phyloP scores from a whole-genome alignment of 352 stramenopile genomes.

The Pythium plurisporium region DNA sequence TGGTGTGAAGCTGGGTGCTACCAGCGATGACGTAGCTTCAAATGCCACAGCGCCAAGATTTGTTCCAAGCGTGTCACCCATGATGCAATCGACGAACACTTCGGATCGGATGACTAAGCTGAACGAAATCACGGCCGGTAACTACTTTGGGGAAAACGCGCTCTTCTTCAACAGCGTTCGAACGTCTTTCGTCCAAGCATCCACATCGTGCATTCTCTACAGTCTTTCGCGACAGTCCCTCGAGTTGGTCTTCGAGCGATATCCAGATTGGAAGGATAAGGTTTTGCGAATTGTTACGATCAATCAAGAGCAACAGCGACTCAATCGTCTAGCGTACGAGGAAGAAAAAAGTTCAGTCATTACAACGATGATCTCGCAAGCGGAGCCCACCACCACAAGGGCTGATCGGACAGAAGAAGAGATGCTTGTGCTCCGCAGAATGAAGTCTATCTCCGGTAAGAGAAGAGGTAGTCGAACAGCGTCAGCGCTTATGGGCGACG shows the following conservation, averaged over 20 bases:
- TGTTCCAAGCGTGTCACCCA: not conserved
- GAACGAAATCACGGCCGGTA: slow-evolving; percentile 43
- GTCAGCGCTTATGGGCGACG: not conserved
- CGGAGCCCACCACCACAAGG: slow-evolving; percentile 29
- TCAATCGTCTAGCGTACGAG: slow-evolving; percentile 29
- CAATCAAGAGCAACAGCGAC: slow-evolving; percentile 45
- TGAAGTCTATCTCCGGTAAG: slow-evolving; percentile 19
- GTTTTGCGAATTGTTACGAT: slow-evolving; percentile 59
- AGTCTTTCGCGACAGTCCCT: slow-evolving; percentile 59
- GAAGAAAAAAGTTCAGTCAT: slow-evolving; percentile 38
- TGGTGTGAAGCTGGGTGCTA: not conserved
- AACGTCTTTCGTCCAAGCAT: slow-evolving; percentile 46
- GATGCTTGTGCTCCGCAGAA: slow-evolving; percentile 28
- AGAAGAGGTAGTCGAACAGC: slow-evolving; percentile 14
- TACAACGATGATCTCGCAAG: slow-evolving; percentile 23
- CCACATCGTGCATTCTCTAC: slow-evolving; percentile 70
- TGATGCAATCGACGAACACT: too few relatives aligned
- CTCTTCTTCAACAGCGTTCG: slow-evolving; percentile 63
- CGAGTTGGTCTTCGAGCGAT: slow-evolving; percentile 63
- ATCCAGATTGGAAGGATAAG: slow-evolving; percentile 68
- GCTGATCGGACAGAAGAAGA: slow-evolving; percentile 38
- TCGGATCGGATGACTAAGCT: slow-evolving; percentile 60
- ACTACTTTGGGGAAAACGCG: slow-evolving; percentile 67
- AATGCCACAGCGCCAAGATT: not conserved
- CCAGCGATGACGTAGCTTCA: not conserved